Percentiles rank a stretch among this genome's conserved stretches.
These are phyloP conservation scores for Isabelozyma heimii DNA, from an alignment of 805 yeast species.

Conservation along the genomic window DNA sequence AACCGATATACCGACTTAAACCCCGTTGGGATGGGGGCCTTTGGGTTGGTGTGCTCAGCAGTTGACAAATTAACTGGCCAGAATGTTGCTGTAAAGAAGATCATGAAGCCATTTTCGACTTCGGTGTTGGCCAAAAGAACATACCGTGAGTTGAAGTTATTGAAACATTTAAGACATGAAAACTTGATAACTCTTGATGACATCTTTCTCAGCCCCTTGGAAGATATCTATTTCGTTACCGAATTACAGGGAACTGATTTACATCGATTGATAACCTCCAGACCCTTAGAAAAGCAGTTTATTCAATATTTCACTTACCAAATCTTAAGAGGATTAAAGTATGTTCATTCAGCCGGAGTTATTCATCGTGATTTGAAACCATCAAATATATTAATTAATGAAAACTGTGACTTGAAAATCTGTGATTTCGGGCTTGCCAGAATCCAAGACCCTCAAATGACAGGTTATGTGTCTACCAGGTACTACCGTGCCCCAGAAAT, in stretches of 20 bases:
- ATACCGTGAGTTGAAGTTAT: constrained; percentile 87
- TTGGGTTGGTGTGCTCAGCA: constrained; percentile 96
- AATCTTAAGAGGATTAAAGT: constrained; percentile 83
- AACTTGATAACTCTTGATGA: constrained; percentile 91
- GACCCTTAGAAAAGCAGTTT: constrained; percentile 94
- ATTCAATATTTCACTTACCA: constrained; percentile 96
- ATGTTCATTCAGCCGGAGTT: constrained; percentile 90
- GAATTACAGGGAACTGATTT: constrained; percentile 96
- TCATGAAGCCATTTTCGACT: constrained; percentile 95
- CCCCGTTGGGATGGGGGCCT: constrained; percentile 99
- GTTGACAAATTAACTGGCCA: constrained; percentile 86
- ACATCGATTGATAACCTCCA: constrained; percentile 82
- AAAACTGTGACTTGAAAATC: constrained; percentile 86
- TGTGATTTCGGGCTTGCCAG: constrained; percentile 96
- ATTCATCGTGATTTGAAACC: constrained; percentile 90
- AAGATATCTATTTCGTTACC: constrained; percentile 94
- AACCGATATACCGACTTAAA: constrained; percentile 85
- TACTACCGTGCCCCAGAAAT: constrained; percentile 98
- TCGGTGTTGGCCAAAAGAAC: constrained; percentile 95
- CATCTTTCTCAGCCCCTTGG: constrained; percentile 89
- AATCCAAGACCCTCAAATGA: constrained; percentile 98
- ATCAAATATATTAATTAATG: constrained; percentile 77
- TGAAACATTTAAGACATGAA: constrained; percentile 93
- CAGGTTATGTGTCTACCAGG: constrained; percentile 94
- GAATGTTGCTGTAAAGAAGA: constrained; percentile 95